phyloP scores from a whole-genome alignment of 1,284 basidiomycete species.

The Cronartium quercuum region DNA sequence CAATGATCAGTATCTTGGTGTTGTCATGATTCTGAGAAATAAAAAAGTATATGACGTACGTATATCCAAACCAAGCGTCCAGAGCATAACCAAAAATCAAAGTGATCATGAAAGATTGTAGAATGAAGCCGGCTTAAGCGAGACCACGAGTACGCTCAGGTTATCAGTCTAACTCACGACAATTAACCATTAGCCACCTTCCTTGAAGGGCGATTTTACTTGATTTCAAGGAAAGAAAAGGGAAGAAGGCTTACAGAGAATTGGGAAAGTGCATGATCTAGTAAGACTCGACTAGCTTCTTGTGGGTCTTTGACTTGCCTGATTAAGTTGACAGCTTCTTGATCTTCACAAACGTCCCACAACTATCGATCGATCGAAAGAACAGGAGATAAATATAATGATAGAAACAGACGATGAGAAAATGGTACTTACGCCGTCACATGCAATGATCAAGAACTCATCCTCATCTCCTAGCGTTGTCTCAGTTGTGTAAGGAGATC shows the following conservation, averaged over 20 bases:
- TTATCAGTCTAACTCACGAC: conserved; percentile 17
- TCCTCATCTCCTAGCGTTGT: conserved; percentile 83
- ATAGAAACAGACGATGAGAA: conserved; percentile 7
- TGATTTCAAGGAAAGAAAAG: background rate
- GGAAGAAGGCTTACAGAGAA: conserved; percentile 20
- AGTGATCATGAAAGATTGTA: too few species aligned
- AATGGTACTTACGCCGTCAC: conserved; percentile 74
- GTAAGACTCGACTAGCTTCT: conserved; percentile 67
- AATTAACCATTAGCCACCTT: background rate
- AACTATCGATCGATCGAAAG: conserved; percentile 57
- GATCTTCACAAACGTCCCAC: conserved; percentile 93
- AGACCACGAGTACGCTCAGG: too few species aligned
- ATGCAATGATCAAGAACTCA: conserved; percentile 91
- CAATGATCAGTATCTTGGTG: too few species aligned
- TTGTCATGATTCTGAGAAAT: too few species aligned
- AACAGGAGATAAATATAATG: background rate
- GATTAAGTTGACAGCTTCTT: conserved; percentile 81
- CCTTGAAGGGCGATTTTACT: background rate
- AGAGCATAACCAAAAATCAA: too few species aligned
- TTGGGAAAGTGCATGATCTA: conserved; percentile 68
- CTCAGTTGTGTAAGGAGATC: conserved; percentile 95
- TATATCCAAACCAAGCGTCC: too few species aligned
- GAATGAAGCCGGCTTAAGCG: too few species aligned
- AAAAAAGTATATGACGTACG: too few species aligned
- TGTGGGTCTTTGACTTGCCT: conserved; percentile 70